Conservation (phyloP, 164 flowering plant genomes). For the Berberis thunbergii region DNA sequence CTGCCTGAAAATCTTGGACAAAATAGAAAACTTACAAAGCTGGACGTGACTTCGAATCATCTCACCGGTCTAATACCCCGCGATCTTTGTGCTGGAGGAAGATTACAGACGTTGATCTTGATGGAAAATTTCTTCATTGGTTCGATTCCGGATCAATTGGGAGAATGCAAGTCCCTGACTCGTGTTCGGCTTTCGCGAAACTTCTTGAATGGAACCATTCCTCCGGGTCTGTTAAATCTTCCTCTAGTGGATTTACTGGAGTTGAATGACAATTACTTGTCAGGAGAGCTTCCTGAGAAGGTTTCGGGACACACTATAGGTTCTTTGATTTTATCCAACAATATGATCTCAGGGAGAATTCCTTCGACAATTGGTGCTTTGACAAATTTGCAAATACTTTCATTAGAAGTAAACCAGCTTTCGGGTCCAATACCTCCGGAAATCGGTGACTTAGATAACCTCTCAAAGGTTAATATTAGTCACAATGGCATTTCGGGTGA, state of each 20-base stretch:
- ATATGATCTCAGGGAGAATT: conserved; percentile 49
- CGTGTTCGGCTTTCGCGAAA: conserved; percentile 46
- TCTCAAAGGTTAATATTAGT: conserved; percentile 42
- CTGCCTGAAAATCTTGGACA: conserved; percentile 69
- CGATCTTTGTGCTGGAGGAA: conserved; percentile 56
- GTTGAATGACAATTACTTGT: conserved; percentile 47
- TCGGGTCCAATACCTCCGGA: conserved; percentile 55
- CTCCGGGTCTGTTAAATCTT: conserved; percentile 58
- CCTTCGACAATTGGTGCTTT: conserved; percentile 51
- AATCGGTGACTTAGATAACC: conserved; percentile 29
- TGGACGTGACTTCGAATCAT: conserved; percentile 64
- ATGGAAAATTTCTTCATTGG: conserved; percentile 68
- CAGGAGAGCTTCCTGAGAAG: conserved; percentile 57
- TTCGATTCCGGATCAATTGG: conserved; percentile 64
- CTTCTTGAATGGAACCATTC: conserved; percentile 56
- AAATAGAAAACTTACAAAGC: conserved; percentile 36
- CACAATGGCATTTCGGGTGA: conserved; percentile 46
- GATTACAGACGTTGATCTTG: conserved; percentile 43
- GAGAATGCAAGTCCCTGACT: conserved; percentile 59
- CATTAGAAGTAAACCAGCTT: conserved; percentile 42
- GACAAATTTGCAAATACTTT: conserved; percentile 26
- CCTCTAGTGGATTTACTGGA: conserved; percentile 43
- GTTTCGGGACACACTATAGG: conserved; percentile 36
- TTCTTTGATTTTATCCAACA: conserved; percentile 39
- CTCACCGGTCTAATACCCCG: conserved; percentile 73